Evolutionary conservation across 495 filamentous ascomycete genomes (phyloP).

Genomic region (Immersiella caudata): DNA sequence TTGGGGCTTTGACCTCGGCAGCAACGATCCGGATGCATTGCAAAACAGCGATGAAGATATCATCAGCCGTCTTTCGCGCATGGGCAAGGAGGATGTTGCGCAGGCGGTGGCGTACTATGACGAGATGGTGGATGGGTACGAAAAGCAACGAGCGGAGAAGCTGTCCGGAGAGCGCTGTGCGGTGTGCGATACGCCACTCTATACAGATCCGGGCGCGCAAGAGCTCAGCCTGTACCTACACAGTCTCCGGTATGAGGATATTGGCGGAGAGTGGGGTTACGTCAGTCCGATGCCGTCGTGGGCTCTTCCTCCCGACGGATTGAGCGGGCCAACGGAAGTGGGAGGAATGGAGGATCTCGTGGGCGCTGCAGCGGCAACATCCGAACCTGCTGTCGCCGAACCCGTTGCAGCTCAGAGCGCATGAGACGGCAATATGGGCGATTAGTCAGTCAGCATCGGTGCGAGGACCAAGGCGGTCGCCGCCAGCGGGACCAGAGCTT

Average conservation of each 20-base stretch:
- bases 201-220: slow-evolving; percentile 85
- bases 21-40: slow-evolving; percentile 63
- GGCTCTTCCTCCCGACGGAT: slow-evolving; percentile 74
- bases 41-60: slow-evolving; percentile 83
- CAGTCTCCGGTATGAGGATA: slow-evolving; percentile 83
- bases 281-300: slow-evolving; percentile 80
- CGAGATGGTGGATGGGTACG: slow-evolving; percentile 84
- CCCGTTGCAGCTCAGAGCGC: background rate
- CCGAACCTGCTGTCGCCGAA: slow-evolving; percentile 4
- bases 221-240: slow-evolving; percentile 94
- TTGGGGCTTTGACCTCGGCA: slow-evolving; percentile 79
- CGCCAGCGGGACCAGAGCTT: background rate
- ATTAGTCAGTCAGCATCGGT: background rate
- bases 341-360: slow-evolving; percentile 58
- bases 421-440: background rate
- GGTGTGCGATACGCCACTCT: slow-evolving; percentile 83
- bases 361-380: slow-evolving; percentile 42
- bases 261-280: slow-evolving; percentile 81
- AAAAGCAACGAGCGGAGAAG: slow-evolving; percentile 84
- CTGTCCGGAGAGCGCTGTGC: slow-evolving; percentile 83
- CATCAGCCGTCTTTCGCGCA: slow-evolving; percentile 77
- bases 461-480: background rate
- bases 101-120: slow-evolving; percentile 93
- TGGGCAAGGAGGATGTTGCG: slow-evolving; percentile 91
- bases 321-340: slow-evolving; percentile 61